phyloP scores from a whole-genome alignment of 2,329 filamentous ascomycete genomes.

The Penicillium sp. region DNA sequence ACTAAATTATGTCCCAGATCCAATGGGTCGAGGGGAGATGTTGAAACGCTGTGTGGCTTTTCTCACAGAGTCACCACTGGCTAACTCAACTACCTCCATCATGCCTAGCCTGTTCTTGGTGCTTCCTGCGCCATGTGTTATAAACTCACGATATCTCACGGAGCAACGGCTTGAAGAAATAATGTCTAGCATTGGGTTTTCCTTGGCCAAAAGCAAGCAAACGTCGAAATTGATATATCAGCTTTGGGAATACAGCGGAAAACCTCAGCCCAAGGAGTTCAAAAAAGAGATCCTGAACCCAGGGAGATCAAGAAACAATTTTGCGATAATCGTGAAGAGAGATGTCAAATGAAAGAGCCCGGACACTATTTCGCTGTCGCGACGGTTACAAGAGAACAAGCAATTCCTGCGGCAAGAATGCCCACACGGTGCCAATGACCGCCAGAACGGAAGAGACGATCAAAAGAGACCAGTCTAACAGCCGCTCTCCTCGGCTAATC shows the following conservation, averaged over 20 bases:
- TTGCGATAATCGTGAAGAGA: constrained; percentile 70
- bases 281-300: constrained; percentile 78
- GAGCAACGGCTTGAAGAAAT: constrained; percentile 71
- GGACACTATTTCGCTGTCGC: not conserved
- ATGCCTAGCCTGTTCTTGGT: constrained; percentile 78
- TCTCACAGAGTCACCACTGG: constrained; percentile 50
- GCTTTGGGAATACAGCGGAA: constrained; percentile 68
- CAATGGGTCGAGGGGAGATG: constrained; percentile 80
- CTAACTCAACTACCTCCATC: constrained; percentile 31
- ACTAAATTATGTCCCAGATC: constrained; percentile 88
- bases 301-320: constrained; percentile 84
- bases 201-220: constrained; percentile 67
- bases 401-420: constrained; percentile 78
- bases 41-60: constrained; percentile 76
- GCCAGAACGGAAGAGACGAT: constrained; percentile 72
- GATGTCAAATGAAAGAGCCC: constrained; percentile 4
- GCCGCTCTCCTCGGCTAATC: constrained; percentile 66
- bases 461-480: constrained; percentile 72
- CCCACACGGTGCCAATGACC: constrained; percentile 80
- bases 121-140: constrained; percentile 82
- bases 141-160: constrained; percentile 89
- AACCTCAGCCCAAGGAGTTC: constrained; percentile 49
- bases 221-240: constrained; percentile 88
- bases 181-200: constrained; percentile 78
- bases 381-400: constrained; percentile 57